These are phyloP conservation scores for Rhizopus arrhizus DNA, from an alignment of 371 early-diverging fungal genomes.

Conservation along the genomic window DNA sequence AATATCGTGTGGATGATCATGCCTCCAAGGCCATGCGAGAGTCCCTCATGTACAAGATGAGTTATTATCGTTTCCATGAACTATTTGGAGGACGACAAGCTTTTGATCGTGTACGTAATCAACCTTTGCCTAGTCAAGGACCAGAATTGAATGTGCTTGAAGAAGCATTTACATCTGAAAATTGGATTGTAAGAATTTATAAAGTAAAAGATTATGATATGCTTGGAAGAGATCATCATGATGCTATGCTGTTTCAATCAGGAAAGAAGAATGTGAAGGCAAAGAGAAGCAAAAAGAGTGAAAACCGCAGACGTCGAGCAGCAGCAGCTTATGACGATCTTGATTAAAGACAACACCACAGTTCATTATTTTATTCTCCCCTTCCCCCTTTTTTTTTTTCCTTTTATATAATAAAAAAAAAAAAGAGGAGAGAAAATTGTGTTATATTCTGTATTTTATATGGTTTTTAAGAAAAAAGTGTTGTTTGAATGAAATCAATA, in stretches of 20 bases:
- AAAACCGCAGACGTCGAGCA: constrained; percentile 48
- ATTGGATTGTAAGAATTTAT: constrained; percentile 97
- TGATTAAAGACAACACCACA: constrained; percentile 17
- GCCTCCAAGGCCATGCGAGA: constrained; percentile 91
- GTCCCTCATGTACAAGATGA: constrained; percentile 95
- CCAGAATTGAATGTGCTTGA: constrained; percentile 86
- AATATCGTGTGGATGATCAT: constrained; percentile 90
- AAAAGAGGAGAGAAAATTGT: constrained; percentile 1
- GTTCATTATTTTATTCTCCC: not conserved
- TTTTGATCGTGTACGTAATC: constrained; percentile 88
- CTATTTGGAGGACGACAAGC: constrained; percentile 77
- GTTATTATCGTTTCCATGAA: constrained; percentile 92
- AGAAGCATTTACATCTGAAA: constrained; percentile 89
- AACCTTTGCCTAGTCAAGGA: constrained; percentile 71
- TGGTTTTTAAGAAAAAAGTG: not conserved
- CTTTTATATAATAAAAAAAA: not conserved
- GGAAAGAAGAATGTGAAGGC: constrained; percentile 55
- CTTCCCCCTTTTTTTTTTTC: not conserved
- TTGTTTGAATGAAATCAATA: too few species aligned
- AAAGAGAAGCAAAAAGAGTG: constrained; percentile 43
- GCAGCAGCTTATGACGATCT: constrained; percentile 33
- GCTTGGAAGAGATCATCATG: constrained; percentile 79
- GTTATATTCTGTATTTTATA: not conserved
- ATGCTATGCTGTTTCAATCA: constrained; percentile 66
- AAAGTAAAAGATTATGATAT: constrained; percentile 92